These are phyloP conservation scores for Puccinia triticina DNA, from an alignment of 1,284 basidiomycete species.

Conservation along the genomic window DNA sequence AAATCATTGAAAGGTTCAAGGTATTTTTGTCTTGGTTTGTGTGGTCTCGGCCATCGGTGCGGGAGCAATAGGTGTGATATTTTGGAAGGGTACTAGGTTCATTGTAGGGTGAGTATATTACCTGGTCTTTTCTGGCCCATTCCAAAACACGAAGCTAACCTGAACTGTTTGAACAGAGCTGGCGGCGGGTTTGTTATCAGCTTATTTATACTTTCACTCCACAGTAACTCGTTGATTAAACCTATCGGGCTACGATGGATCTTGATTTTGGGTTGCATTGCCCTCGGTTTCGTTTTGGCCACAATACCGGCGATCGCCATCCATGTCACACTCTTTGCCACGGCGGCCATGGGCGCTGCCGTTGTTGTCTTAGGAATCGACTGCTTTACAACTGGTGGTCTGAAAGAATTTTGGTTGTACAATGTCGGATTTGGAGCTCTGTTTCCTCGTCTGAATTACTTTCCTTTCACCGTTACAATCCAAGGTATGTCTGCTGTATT, in stretches of 20 bases:
- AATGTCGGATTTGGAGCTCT: conserved; percentile 42
- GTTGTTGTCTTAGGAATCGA: conserved; percentile 46
- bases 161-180: conserved; percentile 4
- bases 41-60: conserved; percentile 29
- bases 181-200: conserved; percentile 36
- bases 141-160: not conserved
- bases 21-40: conserved; percentile 37
- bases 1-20: conserved; percentile 23
- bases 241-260: conserved; percentile 34
- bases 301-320: conserved; percentile 24
- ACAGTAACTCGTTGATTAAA: conserved; percentile 23
- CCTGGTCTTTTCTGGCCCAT: not conserved
- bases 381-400: conserved; percentile 39
- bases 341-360: conserved; percentile 38
- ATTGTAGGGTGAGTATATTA: conserved; percentile 19
- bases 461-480: conserved; percentile 37
- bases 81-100: conserved; percentile 41
- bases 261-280: conserved; percentile 30
- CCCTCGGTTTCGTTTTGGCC: conserved; percentile 34
- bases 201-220: conserved; percentile 36
- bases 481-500: conserved; percentile 2
- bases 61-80: conserved; percentile 30
- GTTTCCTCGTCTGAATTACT: conserved; percentile 7
- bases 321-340: conserved; percentile 41
- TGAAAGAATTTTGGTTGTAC: conserved; percentile 50